These are phyloP conservation scores for Tieghemostelium lacteum DNA, from an alignment of 78 protist genomes.

Conservation along the genomic window DNA sequence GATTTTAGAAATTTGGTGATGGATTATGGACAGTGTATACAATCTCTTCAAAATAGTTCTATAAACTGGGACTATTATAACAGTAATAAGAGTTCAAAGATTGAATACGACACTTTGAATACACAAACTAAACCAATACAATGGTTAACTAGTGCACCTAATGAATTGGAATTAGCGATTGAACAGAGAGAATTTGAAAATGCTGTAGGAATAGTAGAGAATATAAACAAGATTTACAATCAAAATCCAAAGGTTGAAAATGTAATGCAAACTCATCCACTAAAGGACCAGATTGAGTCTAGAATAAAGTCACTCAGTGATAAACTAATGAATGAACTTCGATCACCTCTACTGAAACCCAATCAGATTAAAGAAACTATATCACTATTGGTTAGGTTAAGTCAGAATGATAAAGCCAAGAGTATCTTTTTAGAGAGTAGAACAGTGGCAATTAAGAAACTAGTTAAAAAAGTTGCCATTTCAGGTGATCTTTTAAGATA, in stretches of 20 bases:
- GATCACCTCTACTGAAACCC: conserved; percentile 57
- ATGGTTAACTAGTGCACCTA: conserved; percentile 74
- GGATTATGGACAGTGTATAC: conserved; percentile 61
- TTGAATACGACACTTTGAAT: conserved; percentile 43
- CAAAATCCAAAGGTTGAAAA: conserved; percentile 73
- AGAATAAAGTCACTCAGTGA: conserved; percentile 43
- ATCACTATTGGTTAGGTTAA: conserved; percentile 42
- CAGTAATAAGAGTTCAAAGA: conserved; percentile 29
- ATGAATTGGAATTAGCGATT: conserved; percentile 45
- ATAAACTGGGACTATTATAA: conserved; percentile 73
- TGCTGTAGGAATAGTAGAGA: conserved; percentile 56
- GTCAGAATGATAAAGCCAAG: conserved; percentile 55
- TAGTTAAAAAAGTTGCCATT: conserved; percentile 14
- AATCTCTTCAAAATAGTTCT: conserved; percentile 51
- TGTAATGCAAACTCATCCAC: conserved; percentile 78
- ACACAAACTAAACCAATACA: conserved; percentile 64
- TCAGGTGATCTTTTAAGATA: conserved; percentile 47
- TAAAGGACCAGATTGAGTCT: conserved; percentile 43
- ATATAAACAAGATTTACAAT: conserved; percentile 59
- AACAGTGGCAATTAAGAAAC: conserved; percentile 12
- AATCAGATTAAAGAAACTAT: conserved; percentile 69
- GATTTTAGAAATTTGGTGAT: conserved; percentile 69
- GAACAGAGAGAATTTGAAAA: conserved; percentile 72
- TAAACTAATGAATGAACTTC: conserved; percentile 38
- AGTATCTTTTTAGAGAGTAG: conserved; percentile 63